These are phyloP conservation scores for Wickerhamiella occidentalis DNA, from an alignment of 805 yeast species.

Conservation along the genomic window DNA sequence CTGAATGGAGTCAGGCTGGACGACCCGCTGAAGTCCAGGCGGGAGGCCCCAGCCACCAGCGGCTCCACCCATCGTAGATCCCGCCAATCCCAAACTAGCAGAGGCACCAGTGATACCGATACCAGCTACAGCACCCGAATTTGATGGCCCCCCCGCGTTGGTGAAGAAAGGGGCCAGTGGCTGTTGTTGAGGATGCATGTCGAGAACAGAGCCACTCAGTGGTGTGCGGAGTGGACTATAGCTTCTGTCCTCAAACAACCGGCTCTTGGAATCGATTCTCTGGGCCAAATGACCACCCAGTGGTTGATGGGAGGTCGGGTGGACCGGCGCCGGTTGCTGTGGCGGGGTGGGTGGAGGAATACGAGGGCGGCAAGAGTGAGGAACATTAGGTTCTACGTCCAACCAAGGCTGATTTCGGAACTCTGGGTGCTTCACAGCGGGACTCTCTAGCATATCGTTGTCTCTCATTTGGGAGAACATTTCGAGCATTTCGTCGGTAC, in stretches of 20 bases:
- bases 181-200: not conserved
- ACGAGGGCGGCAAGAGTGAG: conserved; percentile 10
- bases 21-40: conserved; percentile 9
- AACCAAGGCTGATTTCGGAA: conserved; percentile 26
- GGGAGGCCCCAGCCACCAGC: conserved; percentile 9
- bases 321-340: not conserved
- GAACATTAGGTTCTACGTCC: conserved; percentile 25
- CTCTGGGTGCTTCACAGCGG: conserved; percentile 14
- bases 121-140: not conserved
- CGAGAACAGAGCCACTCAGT: not conserved
- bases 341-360: conserved; percentile 9
- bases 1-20: conserved; percentile 35
- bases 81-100: not conserved
- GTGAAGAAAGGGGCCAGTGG: not conserved
- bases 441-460: conserved; percentile 24
- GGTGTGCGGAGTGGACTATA: not conserved
- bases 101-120: not conserved
- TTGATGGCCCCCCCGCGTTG: not conserved
- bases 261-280: conserved; percentile 7
- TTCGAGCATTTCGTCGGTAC: conserved; percentile 41
- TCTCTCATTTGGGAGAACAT: conserved; percentile 37
- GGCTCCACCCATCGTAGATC: not conserved
- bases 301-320: not conserved
- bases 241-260: conserved; percentile 3
- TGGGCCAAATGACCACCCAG: not conserved